Base-by-base conservation (phyloP, 129 eudicot species). In the Flaveria trinervia region DNA sequence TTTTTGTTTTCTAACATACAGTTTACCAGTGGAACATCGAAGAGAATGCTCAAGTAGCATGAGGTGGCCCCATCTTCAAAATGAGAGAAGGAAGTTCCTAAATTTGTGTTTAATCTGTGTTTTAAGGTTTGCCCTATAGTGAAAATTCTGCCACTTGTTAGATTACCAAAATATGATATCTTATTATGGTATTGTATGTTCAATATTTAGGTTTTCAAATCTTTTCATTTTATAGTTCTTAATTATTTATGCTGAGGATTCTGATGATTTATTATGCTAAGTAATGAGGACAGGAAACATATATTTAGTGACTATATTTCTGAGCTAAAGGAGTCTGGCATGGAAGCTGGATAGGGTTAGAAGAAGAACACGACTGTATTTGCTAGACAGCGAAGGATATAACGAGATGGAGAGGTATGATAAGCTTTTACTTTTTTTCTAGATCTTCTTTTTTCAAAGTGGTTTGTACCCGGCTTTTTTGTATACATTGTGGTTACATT, bases 21-120 rank as follows among this genome's bases (percentile, higher is more conserved):
- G 49, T 44, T 48, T 71, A 45, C 65, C 22, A 71, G 16, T 77
- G 83, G 70, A 71, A 74, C 83, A 74, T 81, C 18, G 72, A 94
- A 97, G 99, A 86, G 78, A 33, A 95, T 95, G 99, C 96, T 95
- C 48, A 95, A 91, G 92, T 97, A 95, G 73, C 96, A 97, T 22
- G 99, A 97, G 77, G 97, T 95, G 82, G 97, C 97, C 70, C 99
- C 99, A 50, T 95, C 91, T 75, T 95, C 99, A 22, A 95, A 95
- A 82, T 91, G 99, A 97, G 99, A 95, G 81, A 95, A 95, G 85
- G 99, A 95, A 82, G 94, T 95, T 76, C 96, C 97, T 20, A 20
- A 0, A 20, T 20, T 20, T 73, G 90, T 95, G 73, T 95, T 95
- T 72, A 97, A 95, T 85, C 97, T 89, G 15, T 97, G 99, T 61